Conservation (phyloP, 108 stramenopile genomes). For the Craspedostauros australis region DNA sequence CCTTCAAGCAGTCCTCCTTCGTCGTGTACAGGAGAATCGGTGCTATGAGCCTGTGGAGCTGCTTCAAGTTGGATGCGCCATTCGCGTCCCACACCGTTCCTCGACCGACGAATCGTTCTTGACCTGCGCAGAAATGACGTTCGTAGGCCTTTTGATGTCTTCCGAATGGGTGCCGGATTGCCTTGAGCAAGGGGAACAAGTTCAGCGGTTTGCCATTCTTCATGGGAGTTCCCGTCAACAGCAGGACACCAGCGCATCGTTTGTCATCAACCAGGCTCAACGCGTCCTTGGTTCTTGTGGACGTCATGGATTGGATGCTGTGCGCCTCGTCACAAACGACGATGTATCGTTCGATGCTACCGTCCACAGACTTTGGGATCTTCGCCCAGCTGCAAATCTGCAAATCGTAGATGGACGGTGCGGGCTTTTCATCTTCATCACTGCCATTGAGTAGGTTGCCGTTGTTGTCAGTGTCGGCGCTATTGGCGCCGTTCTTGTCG, state of each 20-base stretch:
- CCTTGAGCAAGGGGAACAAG: slow-evolving; percentile 74
- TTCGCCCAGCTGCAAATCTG: slow-evolving; percentile 56
- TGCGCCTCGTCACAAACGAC: slow-evolving; percentile 80
- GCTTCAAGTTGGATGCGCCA: slow-evolving; percentile 42
- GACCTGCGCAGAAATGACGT: slow-evolving; percentile 68
- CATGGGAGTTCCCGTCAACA: slow-evolving; percentile 88
- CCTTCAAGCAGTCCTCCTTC: slow-evolving; percentile 76
- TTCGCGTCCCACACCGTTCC: slow-evolving; percentile 52
- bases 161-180: slow-evolving; percentile 76
- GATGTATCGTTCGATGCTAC: slow-evolving; percentile 33
- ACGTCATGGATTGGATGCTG: slow-evolving; percentile 61
- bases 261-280: slow-evolving; percentile 40
- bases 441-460: too few relatives aligned
- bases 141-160: slow-evolving; percentile 65
- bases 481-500: slow-evolving; percentile 6
- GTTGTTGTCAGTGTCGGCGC: too few relatives aligned
- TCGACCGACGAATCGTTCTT: slow-evolving; percentile 30
- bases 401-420: slow-evolving; percentile 14
- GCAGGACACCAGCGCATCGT: slow-evolving; percentile 58
- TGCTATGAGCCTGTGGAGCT: slow-evolving; percentile 30
- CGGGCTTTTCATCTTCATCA: neutral
- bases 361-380: slow-evolving; percentile 30
- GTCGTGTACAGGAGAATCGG: slow-evolving; percentile 75
- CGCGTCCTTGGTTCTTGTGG: slow-evolving; percentile 52
- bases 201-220: slow-evolving; percentile 83